Evolutionary conservation across 73 alveolate genomes (phyloP).

Genomic region (Paramecium bursaria): DNA sequence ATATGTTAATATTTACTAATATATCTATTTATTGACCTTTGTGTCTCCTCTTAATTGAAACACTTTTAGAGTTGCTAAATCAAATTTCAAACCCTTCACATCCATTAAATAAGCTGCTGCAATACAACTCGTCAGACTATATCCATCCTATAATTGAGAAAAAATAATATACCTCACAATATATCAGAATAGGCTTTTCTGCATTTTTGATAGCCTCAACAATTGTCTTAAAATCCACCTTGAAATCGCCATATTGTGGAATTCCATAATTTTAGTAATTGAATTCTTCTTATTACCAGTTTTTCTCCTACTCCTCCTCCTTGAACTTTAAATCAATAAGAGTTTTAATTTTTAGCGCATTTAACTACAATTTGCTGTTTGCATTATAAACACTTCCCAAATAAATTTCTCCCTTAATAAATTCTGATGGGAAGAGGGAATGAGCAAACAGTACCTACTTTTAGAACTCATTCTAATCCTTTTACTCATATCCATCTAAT

Average conservation of each 20-base stretch:
- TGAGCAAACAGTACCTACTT: slow-evolving; percentile 8
- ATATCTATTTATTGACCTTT: slow-evolving; percentile 13
- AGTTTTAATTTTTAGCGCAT: neutral
- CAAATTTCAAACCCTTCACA: neutral
- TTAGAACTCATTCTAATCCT: neutral
- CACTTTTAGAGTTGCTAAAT: slow-evolving; percentile 1
- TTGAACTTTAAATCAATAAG: slow-evolving; percentile 28
- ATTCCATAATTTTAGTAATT: slow-evolving; percentile 10
- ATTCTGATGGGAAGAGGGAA: slow-evolving; percentile 15
- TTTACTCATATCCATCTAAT: neutral
- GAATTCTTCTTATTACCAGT: slow-evolving; percentile 11
- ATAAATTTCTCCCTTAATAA: neutral
- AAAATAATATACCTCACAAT: slow-evolving; percentile 2
- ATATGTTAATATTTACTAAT: slow-evolving; percentile 1
- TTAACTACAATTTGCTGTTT: slow-evolving; percentile 4
- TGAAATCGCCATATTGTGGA: neutral
- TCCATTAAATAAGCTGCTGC: slow-evolving; percentile 47
- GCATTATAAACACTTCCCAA: slow-evolving; percentile 18
- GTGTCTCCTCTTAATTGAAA: slow-evolving; percentile 45
- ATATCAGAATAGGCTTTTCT: neutral
- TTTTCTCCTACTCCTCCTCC: neutral
- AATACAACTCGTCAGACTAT: neutral
- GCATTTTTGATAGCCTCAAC: neutral
- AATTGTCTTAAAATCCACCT: neutral
- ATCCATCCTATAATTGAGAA: slow-evolving; percentile 18